Evolutionary conservation across 768 basidiomycete species (phyloP).

Genomic region (Imleria badia): DNA sequence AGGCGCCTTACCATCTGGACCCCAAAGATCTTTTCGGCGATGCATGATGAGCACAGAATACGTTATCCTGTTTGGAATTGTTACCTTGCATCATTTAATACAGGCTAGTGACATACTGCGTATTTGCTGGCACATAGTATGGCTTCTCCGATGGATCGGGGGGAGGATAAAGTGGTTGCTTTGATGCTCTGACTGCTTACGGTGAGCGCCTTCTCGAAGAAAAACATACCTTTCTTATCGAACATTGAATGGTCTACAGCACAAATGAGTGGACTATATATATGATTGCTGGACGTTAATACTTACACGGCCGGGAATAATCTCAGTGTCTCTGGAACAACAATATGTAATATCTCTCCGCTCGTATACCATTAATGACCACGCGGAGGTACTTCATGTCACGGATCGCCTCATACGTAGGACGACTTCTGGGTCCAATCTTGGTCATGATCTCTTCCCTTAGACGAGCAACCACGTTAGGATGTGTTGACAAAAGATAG

Average conservation of each 20-base stretch:
- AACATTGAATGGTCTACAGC: conserved; percentile 45
- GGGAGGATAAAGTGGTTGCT: conserved; percentile 47
- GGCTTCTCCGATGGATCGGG: conserved; percentile 17
- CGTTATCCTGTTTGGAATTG: conserved; percentile 24
- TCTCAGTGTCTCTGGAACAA: conserved; percentile 48
- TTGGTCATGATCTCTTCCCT: conserved; percentile 54
- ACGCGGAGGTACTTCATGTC: conserved; percentile 66
- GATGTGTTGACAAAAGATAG: conserved; percentile 53
- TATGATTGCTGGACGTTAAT: not conserved
- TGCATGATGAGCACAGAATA: conserved; percentile 70
- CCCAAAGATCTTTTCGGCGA: conserved; percentile 65
- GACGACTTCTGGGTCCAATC: conserved; percentile 48
- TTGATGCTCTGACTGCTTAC: conserved; percentile 43
- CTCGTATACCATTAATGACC: conserved; percentile 53
- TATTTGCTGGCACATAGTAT: conserved; percentile 38
- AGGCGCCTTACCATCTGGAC: conserved; percentile 54
- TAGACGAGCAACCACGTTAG: conserved; percentile 44
- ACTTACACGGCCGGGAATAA: conserved; percentile 51
- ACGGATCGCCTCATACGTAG: conserved; percentile 53
- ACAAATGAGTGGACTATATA: not conserved
- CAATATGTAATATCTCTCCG: not conserved
- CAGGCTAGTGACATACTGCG: conserved; percentile 27
- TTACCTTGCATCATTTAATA: not conserved
- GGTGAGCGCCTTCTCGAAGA: not conserved
- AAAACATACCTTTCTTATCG: conserved; percentile 29